Conservation (phyloP, 1,284 basidiomycete genomes). For the Papiliotrema laurentii region DNA sequence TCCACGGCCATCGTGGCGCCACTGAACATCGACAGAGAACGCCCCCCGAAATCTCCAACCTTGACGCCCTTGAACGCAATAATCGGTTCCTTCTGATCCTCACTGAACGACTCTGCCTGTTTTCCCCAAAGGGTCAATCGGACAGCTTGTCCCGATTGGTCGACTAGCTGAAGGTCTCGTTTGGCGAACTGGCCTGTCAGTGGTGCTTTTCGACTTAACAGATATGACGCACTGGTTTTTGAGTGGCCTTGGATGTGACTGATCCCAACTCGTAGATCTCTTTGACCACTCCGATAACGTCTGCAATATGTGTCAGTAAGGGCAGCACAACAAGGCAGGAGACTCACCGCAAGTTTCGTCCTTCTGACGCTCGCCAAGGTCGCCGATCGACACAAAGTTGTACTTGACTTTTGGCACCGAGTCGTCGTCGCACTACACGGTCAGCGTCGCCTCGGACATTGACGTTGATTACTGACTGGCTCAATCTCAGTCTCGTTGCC, state of each 20-base stretch:
- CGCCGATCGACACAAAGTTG: constrained; percentile 67
- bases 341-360: constrained; percentile 70
- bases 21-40: constrained; percentile 68
- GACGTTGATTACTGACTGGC: constrained; percentile 31
- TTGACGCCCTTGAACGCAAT: constrained; percentile 93
- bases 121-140: constrained; percentile 94
- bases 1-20: constrained; percentile 71
- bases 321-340: background rate
- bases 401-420: constrained; percentile 76
- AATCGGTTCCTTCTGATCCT: constrained; percentile 57
- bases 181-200: constrained; percentile 61
- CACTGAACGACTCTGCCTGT: constrained; percentile 82
- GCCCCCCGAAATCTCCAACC: constrained; percentile 91
- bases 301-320: constrained; percentile 47
- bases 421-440: constrained; percentile 62
- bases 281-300: constrained; percentile 80
- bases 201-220: background rate
- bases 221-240: constrained; percentile 56
- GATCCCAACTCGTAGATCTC: constrained; percentile 66
- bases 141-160: constrained; percentile 73
- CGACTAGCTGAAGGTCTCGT: constrained; percentile 82
- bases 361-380: constrained; percentile 63
- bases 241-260: constrained; percentile 67
- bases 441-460: constrained; percentile 7
- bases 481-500: constrained; percentile 77